phyloP scores from a whole-genome alignment of 2,329 filamentous ascomycete species.

The Pseudocercospora crystallina region DNA sequence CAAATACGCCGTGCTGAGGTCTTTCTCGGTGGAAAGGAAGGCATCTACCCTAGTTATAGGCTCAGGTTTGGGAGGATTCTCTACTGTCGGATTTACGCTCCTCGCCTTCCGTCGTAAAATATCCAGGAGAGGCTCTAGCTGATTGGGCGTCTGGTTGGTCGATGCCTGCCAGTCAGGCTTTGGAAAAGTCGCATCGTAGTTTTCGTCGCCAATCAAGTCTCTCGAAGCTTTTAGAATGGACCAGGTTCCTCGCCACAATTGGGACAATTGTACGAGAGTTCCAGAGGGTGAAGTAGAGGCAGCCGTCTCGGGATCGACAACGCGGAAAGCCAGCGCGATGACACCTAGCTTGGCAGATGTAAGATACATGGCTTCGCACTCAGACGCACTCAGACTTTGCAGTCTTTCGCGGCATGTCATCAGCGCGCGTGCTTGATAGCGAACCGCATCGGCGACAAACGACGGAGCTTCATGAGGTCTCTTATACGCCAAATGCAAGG shows the following conservation, averaged over 20 bases:
- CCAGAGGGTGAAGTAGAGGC: slow-evolving; percentile 12
- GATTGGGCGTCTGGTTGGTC: background rate
- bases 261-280: slow-evolving; percentile 15
- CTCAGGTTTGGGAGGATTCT: background rate
- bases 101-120: slow-evolving; percentile 14
- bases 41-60: background rate
- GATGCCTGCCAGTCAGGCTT: slow-evolving; percentile 12
- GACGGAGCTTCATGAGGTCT: slow-evolving; percentile 13
- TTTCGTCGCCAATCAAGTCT: slow-evolving; percentile 13
- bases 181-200: slow-evolving; percentile 18
- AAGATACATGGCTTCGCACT: slow-evolving; percentile 21
- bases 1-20: slow-evolving; percentile 11
- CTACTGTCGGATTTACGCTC: background rate
- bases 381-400: slow-evolving; percentile 12
- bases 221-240: slow-evolving; percentile 16
- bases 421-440: slow-evolving; percentile 21
- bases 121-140: slow-evolving; percentile 14
- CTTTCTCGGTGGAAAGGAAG: slow-evolving; percentile 1
- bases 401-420: slow-evolving; percentile 17
- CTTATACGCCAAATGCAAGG: slow-evolving; percentile 22
- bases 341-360: slow-evolving; percentile 21
- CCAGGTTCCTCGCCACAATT: slow-evolving; percentile 22
- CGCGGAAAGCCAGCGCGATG: slow-evolving; percentile 18
- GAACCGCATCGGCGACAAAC: slow-evolving; percentile 17
- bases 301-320: slow-evolving; percentile 13